phyloP scores from a whole-genome alignment of 1,284 basidiomycete genomes.

The Mrakiaceae sp. region DNA sequence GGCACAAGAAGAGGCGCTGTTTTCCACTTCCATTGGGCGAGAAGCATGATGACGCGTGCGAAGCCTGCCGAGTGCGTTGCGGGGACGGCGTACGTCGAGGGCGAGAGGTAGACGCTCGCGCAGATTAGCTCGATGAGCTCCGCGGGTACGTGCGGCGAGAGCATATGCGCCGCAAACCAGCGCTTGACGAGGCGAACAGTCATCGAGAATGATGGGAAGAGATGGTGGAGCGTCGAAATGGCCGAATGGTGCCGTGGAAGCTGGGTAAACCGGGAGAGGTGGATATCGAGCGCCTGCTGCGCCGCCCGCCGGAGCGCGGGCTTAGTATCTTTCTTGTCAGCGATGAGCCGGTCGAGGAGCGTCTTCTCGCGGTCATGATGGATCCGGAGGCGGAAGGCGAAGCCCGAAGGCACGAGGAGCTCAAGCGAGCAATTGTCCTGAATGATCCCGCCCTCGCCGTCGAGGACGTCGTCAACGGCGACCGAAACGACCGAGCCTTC shows the following conservation, averaged over 20 bases:
- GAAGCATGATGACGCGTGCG: constrained; percentile 56
- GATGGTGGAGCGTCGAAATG: constrained; percentile 66
- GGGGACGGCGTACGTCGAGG: constrained; percentile 33
- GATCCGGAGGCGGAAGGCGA: constrained; percentile 74
- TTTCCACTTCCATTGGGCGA: constrained; percentile 68
- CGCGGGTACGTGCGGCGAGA: constrained; percentile 58
- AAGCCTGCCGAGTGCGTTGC: constrained; percentile 54
- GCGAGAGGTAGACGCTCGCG: constrained; percentile 45
- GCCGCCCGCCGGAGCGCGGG: constrained; percentile 35
- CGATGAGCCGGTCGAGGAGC: constrained; percentile 58
- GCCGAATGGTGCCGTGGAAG: constrained; percentile 75
- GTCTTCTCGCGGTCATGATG: constrained; percentile 78
- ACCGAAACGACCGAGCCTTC: constrained; percentile 48
- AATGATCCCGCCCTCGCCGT: constrained; percentile 36
- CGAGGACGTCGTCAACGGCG: constrained; percentile 41
- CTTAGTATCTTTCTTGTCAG: constrained; percentile 33
- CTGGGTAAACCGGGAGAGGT: constrained; percentile 61
- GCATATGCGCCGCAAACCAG: constrained; percentile 86
- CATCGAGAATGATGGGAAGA: constrained; percentile 64
- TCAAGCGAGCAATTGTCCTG: constrained; percentile 65
- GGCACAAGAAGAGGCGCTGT: constrained; percentile 43
- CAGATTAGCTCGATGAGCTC: constrained; percentile 79
- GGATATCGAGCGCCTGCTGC: constrained; percentile 51
- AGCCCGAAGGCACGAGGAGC: constrained; percentile 67
- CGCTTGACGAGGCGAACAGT: constrained; percentile 82